Base-by-base conservation (phyloP, 495 filamentous ascomycete species). In the Penicillium ochrochloron region DNA sequence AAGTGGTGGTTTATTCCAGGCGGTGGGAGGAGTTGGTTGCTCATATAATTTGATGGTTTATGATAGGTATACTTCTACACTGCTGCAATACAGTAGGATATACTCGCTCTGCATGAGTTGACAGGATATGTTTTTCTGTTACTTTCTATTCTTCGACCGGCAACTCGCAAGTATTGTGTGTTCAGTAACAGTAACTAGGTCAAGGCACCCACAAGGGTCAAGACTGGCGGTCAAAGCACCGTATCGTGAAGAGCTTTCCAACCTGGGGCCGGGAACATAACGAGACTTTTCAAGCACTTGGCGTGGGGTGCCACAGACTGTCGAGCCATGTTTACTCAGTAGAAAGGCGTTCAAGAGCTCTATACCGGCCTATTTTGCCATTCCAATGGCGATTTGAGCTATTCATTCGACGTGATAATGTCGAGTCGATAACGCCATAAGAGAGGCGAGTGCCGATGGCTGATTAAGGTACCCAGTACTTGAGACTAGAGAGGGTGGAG, bases 141-240 rank as follows among this genome's bases (percentile, higher is more conserved):
- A n/a, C n/a, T 52, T 52, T 27, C 21, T 14, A 29, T 5, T 23
- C 17, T 15, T 15, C 25, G 48, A 31, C 21, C 11, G 3, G 10
- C 46, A 21, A 21, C 12, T 50, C 23, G 21, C 14, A 4, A 27
- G 46, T 50, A 15, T 52, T 52, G 5, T 52, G 23, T 29, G 29
- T n/a, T 52, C 48, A 52, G 14, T n/a, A 52, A n/a, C 48, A 52
- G 14, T n/a, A 52, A n/a, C 5, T 23, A 10, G n/a, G 48, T 23
- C 15, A 35, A 56, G 33, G 34, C 17, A 62, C 54, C 34, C 29
- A 39, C 17, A 63, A 50, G 53, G 53, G 54, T 29, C 56, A 27
- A 52, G 51, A 65, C 46, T 62, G 59, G 59, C 62, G 62, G 66
- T 65, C 66, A 62, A 48, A 65, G 62, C 62, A 59, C 61, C 53